Percentiles rank a stretch among this genome's conserved stretches.
phyloP scores from a whole-genome alignment of 1,284 basidiomycete species.

The Apiotrichum brassicae region DNA sequence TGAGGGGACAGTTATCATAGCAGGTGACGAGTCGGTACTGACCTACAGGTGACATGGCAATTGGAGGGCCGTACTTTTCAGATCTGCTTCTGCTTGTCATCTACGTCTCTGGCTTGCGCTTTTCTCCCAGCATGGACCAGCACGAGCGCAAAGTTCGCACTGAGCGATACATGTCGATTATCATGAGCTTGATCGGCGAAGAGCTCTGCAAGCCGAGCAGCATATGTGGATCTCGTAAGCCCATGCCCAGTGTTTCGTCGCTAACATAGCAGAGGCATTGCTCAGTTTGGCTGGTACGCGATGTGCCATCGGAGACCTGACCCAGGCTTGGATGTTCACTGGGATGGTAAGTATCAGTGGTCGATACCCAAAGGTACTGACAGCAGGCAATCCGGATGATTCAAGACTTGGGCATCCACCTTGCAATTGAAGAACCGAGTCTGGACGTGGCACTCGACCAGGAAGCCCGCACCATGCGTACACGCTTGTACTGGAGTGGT shows the following conservation, averaged over 20 bases:
- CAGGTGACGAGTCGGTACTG: too few species aligned
- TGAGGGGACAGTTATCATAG: not conserved
- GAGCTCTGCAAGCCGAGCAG: conserved; percentile 17
- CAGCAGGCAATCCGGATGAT: conserved; percentile 12
- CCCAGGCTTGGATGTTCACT: conserved; percentile 23
- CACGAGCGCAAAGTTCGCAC: conserved; percentile 15
- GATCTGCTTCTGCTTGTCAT: conserved; percentile 20
- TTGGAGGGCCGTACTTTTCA: conserved; percentile 20
- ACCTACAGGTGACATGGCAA: conserved; percentile 21
- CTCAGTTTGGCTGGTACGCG: conserved; percentile 17
- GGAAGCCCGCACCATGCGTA: conserved; percentile 18
- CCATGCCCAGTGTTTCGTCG: not conserved
- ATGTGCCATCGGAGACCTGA: conserved; percentile 19
- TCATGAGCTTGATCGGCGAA: conserved; percentile 18
- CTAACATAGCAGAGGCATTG: conserved; percentile 15
- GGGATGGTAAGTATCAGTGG: conserved; percentile 12
- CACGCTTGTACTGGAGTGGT: conserved; percentile 20
- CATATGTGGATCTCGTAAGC: conserved; percentile 14
- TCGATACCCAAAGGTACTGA: not conserved
- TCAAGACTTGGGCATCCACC: conserved; percentile 21
- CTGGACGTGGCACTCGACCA: conserved; percentile 18
- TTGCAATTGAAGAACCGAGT: conserved; percentile 19
- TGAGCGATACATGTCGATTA: conserved; percentile 18
- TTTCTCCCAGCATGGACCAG: conserved; percentile 16
- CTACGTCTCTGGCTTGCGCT: conserved; percentile 19